Conservation (phyloP, 1,139 yeast genomes). For the Nakaseomyces kungkrabaensis region DNA sequence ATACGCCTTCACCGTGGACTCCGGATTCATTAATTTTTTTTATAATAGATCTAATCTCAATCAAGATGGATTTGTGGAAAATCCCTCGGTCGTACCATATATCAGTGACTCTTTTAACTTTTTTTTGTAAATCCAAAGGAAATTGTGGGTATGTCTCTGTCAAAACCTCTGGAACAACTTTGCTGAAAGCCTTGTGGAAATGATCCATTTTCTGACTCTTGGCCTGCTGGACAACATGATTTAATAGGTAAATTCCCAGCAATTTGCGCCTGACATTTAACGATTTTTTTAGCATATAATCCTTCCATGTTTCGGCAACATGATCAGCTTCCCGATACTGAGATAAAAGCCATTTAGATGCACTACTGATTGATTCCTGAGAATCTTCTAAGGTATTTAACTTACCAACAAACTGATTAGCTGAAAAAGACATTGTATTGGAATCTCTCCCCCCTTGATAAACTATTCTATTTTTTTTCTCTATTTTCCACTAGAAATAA, state of each 20-base stretch:
- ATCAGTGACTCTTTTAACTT: conserved; percentile 54
- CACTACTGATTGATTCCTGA: conserved; percentile 80
- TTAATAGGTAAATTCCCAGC: conserved; percentile 60
- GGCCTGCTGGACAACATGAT: conserved; percentile 80
- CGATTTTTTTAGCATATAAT: conserved; percentile 17
- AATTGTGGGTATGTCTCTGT: conserved; percentile 18
- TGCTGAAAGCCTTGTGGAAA: conserved; percentile 51
- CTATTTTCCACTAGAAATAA: too few relatives aligned
- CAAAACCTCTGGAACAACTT: conserved; percentile 35
- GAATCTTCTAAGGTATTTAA: conserved; percentile 59
- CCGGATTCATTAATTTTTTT: not conserved
- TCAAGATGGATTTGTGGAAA: conserved; percentile 39
- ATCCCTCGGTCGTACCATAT: conserved; percentile 73
- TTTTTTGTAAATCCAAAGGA: conserved; percentile 36
- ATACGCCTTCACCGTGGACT: not conserved
- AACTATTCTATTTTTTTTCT: too few relatives aligned
- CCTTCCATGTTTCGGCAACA: conserved; percentile 57
- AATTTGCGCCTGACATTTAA: conserved; percentile 42
- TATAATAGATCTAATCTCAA: conserved; percentile 26
- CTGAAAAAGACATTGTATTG: conserved; percentile 11
- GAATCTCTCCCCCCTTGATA: not conserved
- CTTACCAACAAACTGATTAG: conserved; percentile 48
- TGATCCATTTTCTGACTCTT: conserved; percentile 55
- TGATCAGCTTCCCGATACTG: conserved; percentile 58
- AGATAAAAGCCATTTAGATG: conserved; percentile 77